Evolutionary conservation across 371 early-diverging fungal genomes (phyloP), one percentile per base, ranked within the genome.

Genomic region (Mucor lusitanicus): DNA sequence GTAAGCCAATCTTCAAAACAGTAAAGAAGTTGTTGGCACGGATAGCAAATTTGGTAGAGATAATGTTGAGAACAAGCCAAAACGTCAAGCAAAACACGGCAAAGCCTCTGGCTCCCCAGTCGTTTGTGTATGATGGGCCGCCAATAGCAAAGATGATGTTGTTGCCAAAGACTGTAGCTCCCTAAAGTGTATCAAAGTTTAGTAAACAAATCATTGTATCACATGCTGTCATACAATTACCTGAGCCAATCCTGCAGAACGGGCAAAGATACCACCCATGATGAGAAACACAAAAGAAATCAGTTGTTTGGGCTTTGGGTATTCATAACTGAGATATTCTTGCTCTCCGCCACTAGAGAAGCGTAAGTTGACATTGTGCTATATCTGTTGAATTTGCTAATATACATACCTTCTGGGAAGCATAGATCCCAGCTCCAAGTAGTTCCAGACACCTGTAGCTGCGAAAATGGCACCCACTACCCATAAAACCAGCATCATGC

Each of bases 401-500:
- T n/a, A n/a, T 53, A 12, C 25, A 30, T 59, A 69, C 65, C 56
- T 71, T 55, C 42, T 37, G 19, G 60, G 59, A 46, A 60, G 55
- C 73, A 77, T 75, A 1, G 77, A 67, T 4, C 77, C 77, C 23
- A 77, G 63, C 21, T 77, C 77, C 23, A 77, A 58, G 27, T 75
- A 77, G 27, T 64, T 67, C 70, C 73, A 71, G 0, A 72, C 72
- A 21, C 77, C 75, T 15, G 69, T 59, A 17, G 44, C 39, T 28
- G 72, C 72, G 62, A 74, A 70, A 8, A 77, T 30, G 8, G 75
- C 75, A 11, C 77, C 77, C 13, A 75, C 42, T 5, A 65, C 33
- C 77, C 77, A 77, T 3, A 77, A 23, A 1, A 77, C 40, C 5
- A 77, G 33, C 69, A 75, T 71, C 77, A 77, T 77, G 9, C 75